phyloP scores from a whole-genome alignment of 305 asterid species.

The Euphrasia arctica region DNA sequence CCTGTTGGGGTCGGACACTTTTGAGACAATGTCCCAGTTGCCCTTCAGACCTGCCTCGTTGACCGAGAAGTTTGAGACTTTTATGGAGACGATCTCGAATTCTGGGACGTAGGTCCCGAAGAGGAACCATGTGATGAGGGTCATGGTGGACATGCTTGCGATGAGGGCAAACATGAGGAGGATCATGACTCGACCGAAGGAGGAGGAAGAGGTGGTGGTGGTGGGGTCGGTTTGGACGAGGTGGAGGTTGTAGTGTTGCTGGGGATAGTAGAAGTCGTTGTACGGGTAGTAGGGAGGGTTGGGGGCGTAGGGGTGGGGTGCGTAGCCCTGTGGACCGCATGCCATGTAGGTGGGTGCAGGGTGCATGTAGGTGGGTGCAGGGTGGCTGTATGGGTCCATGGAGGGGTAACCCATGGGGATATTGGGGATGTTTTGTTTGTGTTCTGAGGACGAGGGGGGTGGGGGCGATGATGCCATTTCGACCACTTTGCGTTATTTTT shows the following conservation, averaged over 20 bases:
- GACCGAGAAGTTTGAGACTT: slow-evolving; percentile 33
- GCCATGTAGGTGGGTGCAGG: slow-evolving; percentile 3
- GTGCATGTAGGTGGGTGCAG: slow-evolving; percentile 20
- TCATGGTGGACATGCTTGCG: slow-evolving; percentile 35
- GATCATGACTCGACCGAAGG: slow-evolving; percentile 38
- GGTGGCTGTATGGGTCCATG: slow-evolving; percentile 24
- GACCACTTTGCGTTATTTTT: no score
- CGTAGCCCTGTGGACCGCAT: slow-evolving; percentile 1
- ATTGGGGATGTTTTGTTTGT: slow-evolving; percentile 2
- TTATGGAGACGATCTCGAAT: slow-evolving; percentile 31
- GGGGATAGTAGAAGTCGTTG: slow-evolving; percentile 24
- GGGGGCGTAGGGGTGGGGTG: background rate
- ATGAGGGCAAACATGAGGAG: slow-evolving; percentile 32
- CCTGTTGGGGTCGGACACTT: slow-evolving; percentile 31
- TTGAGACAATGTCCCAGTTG: slow-evolving; percentile 29
- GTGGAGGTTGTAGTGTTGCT: slow-evolving; percentile 20
- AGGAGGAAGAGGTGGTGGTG: background rate
- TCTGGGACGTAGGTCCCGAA: slow-evolving; percentile 46
- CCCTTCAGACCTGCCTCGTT: slow-evolving; percentile 20
- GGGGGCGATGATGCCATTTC: slow-evolving; percentile 22
- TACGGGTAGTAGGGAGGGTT: background rate
- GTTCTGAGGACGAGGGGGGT: slow-evolving; percentile 14
- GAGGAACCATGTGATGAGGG: slow-evolving; percentile 46
- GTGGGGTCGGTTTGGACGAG: slow-evolving; percentile 16
- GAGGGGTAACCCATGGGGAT: slow-evolving; percentile 34